A percentile compares a stretch with the other conserved stretches of the same genome.
Conservation (phyloP, 306 rosid genomes). For the Cicer pinnatifidum region DNA sequence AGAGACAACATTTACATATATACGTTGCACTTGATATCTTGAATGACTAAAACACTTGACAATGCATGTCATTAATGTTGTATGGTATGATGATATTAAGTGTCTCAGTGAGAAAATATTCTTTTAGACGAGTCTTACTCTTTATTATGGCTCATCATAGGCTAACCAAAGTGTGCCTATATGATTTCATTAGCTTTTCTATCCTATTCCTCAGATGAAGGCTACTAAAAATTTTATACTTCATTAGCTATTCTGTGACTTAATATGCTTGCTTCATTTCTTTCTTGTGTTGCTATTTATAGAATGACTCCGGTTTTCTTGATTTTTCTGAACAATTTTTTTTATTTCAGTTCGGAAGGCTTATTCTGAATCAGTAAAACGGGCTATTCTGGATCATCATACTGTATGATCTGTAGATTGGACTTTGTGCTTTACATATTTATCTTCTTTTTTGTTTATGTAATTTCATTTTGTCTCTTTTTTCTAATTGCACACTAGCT, state of each 20-base stretch:
- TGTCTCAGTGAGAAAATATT: constrained; percentile 11
- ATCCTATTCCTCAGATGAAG: constrained; percentile 13
- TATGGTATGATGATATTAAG: constrained; percentile 19
- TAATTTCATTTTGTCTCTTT: constrained; percentile 33
- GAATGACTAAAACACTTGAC: constrained; percentile 18
- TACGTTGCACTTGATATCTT: not conserved
- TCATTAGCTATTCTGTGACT: constrained; percentile 16
- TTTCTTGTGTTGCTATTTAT: constrained; percentile 17
- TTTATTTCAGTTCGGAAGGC: constrained; percentile 61
- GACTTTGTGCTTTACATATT: constrained; percentile 31
- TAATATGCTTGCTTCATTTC: constrained; percentile 18
- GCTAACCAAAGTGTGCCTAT: constrained; percentile 1
- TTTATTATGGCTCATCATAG: constrained; percentile 14
- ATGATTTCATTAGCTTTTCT: not conserved
- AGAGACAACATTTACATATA: not conserved
- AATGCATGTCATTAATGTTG: constrained; percentile 9
- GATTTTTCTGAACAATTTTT: constrained; percentile 49
- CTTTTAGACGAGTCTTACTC: constrained; percentile 9
- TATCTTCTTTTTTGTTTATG: not conserved
- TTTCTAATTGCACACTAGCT: constrained; percentile 8
- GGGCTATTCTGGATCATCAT: constrained; percentile 68
- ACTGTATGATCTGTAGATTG: constrained; percentile 61
- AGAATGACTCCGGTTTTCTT: constrained; percentile 24
- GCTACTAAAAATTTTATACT: constrained; percentile 10
- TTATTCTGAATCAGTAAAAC: constrained; percentile 75